These are phyloP conservation scores for Fusarium robinianum DNA, from an alignment of 2,329 filamentous ascomycete species.

Conservation along the genomic window DNA sequence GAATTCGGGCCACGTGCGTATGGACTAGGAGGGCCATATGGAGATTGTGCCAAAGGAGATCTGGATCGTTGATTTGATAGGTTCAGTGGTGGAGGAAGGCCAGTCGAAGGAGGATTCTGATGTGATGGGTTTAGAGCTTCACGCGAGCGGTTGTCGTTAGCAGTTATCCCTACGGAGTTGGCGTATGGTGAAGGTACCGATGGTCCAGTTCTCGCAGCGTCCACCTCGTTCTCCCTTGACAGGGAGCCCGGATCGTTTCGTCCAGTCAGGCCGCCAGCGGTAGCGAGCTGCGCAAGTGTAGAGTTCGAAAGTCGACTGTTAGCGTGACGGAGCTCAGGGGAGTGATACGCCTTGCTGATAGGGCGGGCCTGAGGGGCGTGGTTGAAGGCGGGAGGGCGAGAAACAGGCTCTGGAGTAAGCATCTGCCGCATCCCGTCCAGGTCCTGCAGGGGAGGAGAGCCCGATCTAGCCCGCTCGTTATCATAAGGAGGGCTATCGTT, in stretches of 20 bases:
- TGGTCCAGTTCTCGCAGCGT: conserved; percentile 46
- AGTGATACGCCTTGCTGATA: conserved; percentile 68
- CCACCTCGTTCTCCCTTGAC: conserved; percentile 40
- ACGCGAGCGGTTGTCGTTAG: conserved; percentile 59
- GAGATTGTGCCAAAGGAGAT: conserved; percentile 50
- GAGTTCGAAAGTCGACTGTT: conserved; percentile 82
- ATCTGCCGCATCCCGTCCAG: conserved; percentile 59
- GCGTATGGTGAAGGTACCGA: conserved; percentile 57
- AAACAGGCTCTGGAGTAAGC: conserved; percentile 75
- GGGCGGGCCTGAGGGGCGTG: conserved; percentile 75
- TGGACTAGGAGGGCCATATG: conserved; percentile 40
- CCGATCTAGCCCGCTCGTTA: conserved; percentile 51
- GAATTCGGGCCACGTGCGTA: conserved; percentile 41
- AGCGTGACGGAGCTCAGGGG: conserved; percentile 76
- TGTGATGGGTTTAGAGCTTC: conserved; percentile 54
- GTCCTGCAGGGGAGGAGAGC: conserved; percentile 51
- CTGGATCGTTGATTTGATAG: conserved; percentile 48
- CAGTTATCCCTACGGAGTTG: conserved; percentile 55
- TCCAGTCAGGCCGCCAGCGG: conserved; percentile 62
- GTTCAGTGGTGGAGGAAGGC: conserved; percentile 48
- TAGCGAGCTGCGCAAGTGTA: conserved; percentile 79
- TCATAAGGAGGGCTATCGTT: conserved; percentile 62
- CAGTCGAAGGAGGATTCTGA: conserved; percentile 43
- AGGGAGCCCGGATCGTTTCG: conserved; percentile 41
- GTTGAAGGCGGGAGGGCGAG: conserved; percentile 76